Evolutionary conservation across 352 stramenopile genomes (phyloP), one percentile per base, ranked within the genome.

Genomic region (Phytophthora europaea): DNA sequence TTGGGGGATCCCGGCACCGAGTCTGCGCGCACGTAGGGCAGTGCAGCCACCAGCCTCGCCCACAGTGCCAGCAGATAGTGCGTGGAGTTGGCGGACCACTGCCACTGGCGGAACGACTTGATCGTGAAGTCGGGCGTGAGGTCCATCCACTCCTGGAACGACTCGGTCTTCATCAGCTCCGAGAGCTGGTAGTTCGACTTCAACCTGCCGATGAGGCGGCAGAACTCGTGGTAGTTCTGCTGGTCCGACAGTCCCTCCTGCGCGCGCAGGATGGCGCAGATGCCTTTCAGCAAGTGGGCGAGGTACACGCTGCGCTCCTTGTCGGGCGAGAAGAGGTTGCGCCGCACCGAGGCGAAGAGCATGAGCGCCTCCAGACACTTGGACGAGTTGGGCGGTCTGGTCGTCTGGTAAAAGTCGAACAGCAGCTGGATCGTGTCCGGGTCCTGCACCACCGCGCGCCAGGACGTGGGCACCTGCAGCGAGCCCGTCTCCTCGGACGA

Each of bases 141-240:
- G 36, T 99, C 93, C 64, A 99, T 94, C 97, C 97, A 99, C 72
- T 99, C 97, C 75, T 98, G 79, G 73, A 99, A 99, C 43, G 91
- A 93, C 8, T 99, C 95, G 13, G 97, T 92, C 72, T 99, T 98
- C 65, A 99, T 97, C 38, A 99, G 85, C 79, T 99, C 97, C 33
- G 90, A 98, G 16, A 99, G 87, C 82, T 99, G 98, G 81, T 99
- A 99, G 80, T 99, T 99, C 6, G 94, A 97, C 84, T 99, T 99
- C 47, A 99, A 76, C 2, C 98, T 84, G 1, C 98, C 96, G n/a
- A 99, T 87, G 12, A 99, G 77, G 38, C 98, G 92, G 85, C 98
- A 99, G 77, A 99, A 99, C 75, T 99, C 93, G 86, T 99, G 98
- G 78, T 99, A 99, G 75, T 99, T 99, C 65, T 99, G 94, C 70